These are phyloP conservation scores for Leishmania tarentolae DNA, from an alignment of 208 protist species.

Conservation along the genomic window DNA sequence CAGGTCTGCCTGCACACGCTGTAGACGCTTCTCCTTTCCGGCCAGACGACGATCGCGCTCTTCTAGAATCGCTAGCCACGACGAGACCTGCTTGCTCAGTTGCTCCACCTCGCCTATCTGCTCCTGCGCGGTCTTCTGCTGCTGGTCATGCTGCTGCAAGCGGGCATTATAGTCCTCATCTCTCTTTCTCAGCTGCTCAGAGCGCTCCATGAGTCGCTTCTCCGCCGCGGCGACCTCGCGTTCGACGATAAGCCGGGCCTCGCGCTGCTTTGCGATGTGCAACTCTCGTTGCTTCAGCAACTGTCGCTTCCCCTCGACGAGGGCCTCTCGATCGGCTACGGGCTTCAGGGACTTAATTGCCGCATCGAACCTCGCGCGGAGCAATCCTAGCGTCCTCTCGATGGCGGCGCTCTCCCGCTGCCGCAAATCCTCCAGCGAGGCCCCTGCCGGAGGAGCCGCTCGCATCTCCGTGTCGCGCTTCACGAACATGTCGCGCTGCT, in stretches of 20 bases:
- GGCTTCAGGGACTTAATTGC: conserved; percentile 29
- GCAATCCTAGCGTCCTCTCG: conserved; percentile 19
- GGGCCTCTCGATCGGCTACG: conserved; percentile 55
- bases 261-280: conserved; percentile 54
- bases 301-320: conserved; percentile 47
- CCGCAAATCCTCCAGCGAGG: conserved; percentile 38
- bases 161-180: conserved; percentile 46
- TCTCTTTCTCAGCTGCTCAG: conserved; percentile 27
- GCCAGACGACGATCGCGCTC: conserved; percentile 58
- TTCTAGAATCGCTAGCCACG: conserved; percentile 77
- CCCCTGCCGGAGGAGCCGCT: conserved; percentile 19
- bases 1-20: conserved; percentile 61
- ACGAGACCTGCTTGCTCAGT: conserved; percentile 62
- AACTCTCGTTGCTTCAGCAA: conserved; percentile 45
- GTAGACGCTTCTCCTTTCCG: conserved; percentile 68
- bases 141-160: conserved; percentile 48
- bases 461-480: conserved; percentile 44
- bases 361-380: conserved; percentile 41
- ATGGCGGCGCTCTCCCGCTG: conserved; percentile 22
- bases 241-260: conserved; percentile 37
- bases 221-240: conserved; percentile 45
- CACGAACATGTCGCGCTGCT: conserved; percentile 44
- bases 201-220: conserved; percentile 35
- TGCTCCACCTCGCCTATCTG: conserved; percentile 67
- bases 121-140: conserved; percentile 58